Percentiles rank a stretch among this genome's conserved stretches.
These are phyloP conservation scores for Acanthamoeba sp. DNA, from an alignment of 208 protist genomes.

Conservation along the genomic window DNA sequence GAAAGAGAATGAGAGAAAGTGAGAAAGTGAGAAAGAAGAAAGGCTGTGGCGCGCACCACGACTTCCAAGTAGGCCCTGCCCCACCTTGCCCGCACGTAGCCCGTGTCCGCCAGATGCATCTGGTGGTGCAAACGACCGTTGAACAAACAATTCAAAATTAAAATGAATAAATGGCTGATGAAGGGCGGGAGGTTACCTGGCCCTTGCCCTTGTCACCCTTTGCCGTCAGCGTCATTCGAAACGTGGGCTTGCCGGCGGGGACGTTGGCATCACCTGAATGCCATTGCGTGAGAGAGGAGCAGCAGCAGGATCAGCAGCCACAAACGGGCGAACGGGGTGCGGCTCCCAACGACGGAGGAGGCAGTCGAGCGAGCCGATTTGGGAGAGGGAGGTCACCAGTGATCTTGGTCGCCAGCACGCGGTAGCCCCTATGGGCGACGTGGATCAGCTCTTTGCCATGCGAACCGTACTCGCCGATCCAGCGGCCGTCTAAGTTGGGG, in stretches of 20 bases:
- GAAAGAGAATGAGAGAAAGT: background rate
- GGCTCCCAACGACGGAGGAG: too few species aligned
- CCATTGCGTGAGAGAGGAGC: too few species aligned
- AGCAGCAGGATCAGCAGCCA: too few species aligned
- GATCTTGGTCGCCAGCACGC: conserved; percentile 37
- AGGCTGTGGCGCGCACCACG: background rate
- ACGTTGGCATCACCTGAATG: conserved; percentile 67
- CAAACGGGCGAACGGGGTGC: too few species aligned
- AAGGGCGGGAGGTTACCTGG: too few species aligned
- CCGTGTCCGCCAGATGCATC: conserved; percentile 52
- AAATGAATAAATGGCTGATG: too few species aligned
- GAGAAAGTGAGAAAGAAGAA: background rate
- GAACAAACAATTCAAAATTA: too few species aligned
- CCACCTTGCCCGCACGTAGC: conserved; percentile 7
- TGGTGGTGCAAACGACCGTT: too few species aligned
- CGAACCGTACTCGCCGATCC: conserved; percentile 56
- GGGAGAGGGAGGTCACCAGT: background rate
- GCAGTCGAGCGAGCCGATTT: too few species aligned
- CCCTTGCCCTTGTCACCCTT: conserved; percentile 26
- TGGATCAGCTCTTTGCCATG: conserved; percentile 59
- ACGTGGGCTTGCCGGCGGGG: conserved; percentile 15
- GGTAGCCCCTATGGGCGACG: conserved; percentile 13
- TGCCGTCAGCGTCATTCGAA: background rate
- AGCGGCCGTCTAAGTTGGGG: background rate
- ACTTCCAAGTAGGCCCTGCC: conserved; percentile 35